Conservation (phyloP, 2,329 filamentous ascomycete species). For the Aspergillus oerlinghausenensis region DNA sequence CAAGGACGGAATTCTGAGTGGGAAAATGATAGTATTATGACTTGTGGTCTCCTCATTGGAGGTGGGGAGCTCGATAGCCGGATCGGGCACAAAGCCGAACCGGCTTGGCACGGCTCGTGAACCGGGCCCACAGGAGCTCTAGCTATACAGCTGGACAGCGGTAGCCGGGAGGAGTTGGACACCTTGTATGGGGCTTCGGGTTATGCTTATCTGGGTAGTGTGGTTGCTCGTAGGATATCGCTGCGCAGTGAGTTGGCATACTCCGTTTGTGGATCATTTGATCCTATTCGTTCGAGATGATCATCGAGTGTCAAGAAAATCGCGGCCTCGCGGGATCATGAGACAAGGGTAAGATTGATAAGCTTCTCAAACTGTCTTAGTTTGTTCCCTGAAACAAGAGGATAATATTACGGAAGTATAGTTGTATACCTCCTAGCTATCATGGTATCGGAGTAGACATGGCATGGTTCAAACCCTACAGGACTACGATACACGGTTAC, state of each 20-base stretch:
- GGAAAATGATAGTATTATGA: neutral
- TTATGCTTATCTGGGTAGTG: neutral
- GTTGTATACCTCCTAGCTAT: too few species aligned
- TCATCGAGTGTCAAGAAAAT: too few species aligned
- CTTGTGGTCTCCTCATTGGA: neutral
- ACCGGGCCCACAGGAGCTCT: neutral
- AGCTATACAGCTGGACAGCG: too few species aligned
- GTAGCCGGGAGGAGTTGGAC: neutral
- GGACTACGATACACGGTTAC: neutral
- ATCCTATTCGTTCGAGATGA: too few species aligned
- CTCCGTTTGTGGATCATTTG: neutral
- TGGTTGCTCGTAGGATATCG: neutral
- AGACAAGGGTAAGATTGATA: neutral
- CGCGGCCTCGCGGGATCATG: too few species aligned
- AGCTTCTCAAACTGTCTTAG: neutral
- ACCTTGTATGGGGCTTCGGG: neutral
- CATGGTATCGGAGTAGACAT: neutral
- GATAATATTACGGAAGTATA: too few species aligned
- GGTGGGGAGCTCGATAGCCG: too few species aligned
- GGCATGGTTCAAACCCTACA: neutral
- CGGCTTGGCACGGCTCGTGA: neutral
- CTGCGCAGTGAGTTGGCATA: neutral
- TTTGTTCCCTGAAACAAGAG: too few species aligned
- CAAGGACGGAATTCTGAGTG: neutral
- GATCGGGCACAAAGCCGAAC: neutral